Evolutionary conservation across 2,329 filamentous ascomycete genomes (phyloP).

Genomic region (Scytalidium lignicola): DNA sequence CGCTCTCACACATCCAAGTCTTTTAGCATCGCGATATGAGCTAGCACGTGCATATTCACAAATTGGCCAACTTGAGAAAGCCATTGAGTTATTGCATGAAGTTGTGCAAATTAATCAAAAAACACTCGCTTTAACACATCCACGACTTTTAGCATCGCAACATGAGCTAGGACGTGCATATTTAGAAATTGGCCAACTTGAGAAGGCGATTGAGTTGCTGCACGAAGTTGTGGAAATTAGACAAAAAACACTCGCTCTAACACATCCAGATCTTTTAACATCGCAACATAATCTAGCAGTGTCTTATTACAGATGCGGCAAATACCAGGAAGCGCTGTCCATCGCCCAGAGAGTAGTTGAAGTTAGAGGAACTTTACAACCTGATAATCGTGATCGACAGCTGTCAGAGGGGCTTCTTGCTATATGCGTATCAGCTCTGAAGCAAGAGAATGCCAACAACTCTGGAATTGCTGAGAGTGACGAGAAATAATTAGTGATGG

Average conservation of each 20-base stretch:
- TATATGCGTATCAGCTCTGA: no score
- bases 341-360: no score
- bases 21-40: slow-evolving; percentile 1
- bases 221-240: not conserved
- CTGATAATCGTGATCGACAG: no score
- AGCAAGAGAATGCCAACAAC: no score
- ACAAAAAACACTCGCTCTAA: not conserved
- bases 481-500: no score
- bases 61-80: not conserved
- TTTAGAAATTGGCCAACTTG: no score
- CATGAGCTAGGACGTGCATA: slow-evolving; percentile 3
- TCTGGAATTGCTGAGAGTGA: no score
- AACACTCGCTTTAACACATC: not conserved
- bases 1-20: not conserved
- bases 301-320: no score
- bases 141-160: slow-evolving; percentile 1
- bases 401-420: no score
- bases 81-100: slow-evolving; percentile 1
- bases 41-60: no score
- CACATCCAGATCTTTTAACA: not conserved
- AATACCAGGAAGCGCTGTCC: no score
- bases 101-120: not conserved
- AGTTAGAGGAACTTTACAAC: no score
- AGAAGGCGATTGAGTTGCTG: not conserved
- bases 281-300: slow-evolving; percentile 5